Base-by-base conservation (phyloP, 2,329 filamentous ascomycete genomes). In the Cephalotrichum gorgonifer region DNA sequence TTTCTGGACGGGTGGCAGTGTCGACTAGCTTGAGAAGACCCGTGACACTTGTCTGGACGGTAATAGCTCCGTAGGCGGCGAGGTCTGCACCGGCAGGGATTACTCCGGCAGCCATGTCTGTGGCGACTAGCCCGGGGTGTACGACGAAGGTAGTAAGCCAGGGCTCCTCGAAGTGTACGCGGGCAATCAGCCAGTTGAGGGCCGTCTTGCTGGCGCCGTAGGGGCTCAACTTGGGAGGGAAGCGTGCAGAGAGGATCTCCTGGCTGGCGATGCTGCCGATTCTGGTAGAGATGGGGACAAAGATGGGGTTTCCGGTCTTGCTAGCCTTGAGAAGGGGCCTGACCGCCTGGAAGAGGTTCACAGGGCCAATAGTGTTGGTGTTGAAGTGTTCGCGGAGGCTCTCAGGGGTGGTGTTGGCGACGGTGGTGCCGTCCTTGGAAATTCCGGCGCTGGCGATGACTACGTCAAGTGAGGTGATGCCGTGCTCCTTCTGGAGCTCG, bases 361-460 rank as follows among this genome's bases (percentile, higher is more conserved):
- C 20, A 2, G 41, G 41, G 12, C 22, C 41, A 22, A 43, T 43
- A 20, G 41, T 43, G 6, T 78, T 78, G 42, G 70, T 54, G 1
- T 65, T 55, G 39, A 73, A 56, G 54, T 72, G 65, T 1, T 60
- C 55, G 3, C 55, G 35, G 38, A 75, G 49, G 22, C 70, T 64
- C 5, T 60, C 58, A 7, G 65, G 56, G 14, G 67, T 59, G 22
- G 62, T 60, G 11, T 63, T 60, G 2, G 55, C 50, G 1, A 67
- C 62, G 0, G 55, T 53, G 0, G 63, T 63, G 33, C 55, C 68
- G 15, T 54, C 45, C 4, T 60, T 58, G 4, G 57, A 56, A 11
- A 73, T 67, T 12, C 66, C 75, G 0, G 75, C 74, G 55, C 78
- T 79, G 42, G 74, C 70, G 47, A 79, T 69, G 2, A 79, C 65